Evolutionary conservation across 306 rosid genomes (phyloP).

Genomic region (Castanea crenata): DNA sequence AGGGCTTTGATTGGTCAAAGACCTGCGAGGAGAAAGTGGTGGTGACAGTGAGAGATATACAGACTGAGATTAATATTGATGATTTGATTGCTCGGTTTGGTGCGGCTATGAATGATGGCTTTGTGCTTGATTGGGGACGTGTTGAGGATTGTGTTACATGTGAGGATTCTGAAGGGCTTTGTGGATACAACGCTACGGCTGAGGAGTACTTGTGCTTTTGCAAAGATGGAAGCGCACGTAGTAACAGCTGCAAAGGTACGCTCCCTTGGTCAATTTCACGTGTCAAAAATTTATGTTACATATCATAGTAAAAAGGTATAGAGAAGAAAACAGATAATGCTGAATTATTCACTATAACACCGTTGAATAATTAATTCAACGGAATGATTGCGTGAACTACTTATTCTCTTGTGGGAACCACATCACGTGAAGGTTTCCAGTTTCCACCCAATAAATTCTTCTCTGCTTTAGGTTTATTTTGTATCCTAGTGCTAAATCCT

Average conservation of each 20-base stretch:
- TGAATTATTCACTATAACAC: too few species aligned
- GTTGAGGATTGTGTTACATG: not conserved
- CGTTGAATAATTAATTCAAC: too few species aligned
- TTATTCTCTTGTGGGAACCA: too few species aligned
- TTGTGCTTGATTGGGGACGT: not conserved
- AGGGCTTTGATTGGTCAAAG: not conserved
- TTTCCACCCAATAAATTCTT: too few species aligned
- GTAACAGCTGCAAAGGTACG: not conserved
- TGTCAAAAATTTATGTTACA: too few species aligned
- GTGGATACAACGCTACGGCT: not conserved
- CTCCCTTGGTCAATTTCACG: too few species aligned
- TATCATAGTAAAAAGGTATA: too few species aligned
- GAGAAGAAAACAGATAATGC: too few species aligned
- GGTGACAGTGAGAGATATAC: accelerated
- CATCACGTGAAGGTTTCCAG: too few species aligned
- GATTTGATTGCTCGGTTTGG: accelerated
- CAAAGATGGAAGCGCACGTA: not conserved
- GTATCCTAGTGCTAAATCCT: too few species aligned
- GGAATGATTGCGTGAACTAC: too few species aligned
- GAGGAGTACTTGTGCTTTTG: not conserved
- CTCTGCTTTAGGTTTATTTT: too few species aligned
- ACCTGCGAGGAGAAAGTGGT: not conserved
- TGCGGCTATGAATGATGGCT: not conserved
- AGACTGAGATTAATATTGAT: accelerated
- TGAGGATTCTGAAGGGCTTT: not conserved